These are phyloP conservation scores for Globisporangium uncinulatum DNA, from an alignment of 352 stramenopile species.

Conservation along the genomic window DNA sequence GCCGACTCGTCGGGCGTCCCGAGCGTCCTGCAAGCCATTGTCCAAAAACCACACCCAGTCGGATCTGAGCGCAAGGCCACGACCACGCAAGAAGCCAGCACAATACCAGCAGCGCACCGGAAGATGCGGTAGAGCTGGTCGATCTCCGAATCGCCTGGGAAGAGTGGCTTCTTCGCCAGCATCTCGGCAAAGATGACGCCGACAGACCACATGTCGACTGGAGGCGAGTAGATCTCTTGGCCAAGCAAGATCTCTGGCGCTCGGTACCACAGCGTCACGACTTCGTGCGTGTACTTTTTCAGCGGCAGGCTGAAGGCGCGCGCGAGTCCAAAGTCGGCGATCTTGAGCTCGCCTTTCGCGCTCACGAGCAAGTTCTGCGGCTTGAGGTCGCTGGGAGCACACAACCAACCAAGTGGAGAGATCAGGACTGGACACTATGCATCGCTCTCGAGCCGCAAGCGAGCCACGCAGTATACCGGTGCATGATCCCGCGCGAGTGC, in stretches of 20 bases:
- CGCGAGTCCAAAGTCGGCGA: conserved; percentile 98
- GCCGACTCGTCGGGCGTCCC: conserved; percentile 95
- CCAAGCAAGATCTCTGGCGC: conserved; percentile 98
- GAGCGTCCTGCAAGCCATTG: conserved; percentile 48
- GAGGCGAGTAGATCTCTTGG: conserved; percentile 82
- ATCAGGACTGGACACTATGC: not conserved
- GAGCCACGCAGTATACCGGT: conserved; percentile 41
- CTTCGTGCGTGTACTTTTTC: conserved; percentile 96
- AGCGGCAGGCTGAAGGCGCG: conserved; percentile 96
- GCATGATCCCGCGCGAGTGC: conserved; percentile 85
- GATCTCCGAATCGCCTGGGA: conserved; percentile 82
- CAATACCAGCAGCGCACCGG: conserved; percentile 18
- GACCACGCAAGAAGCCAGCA: not conserved
- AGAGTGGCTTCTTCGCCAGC: conserved; percentile 76
- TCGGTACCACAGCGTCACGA: conserved; percentile 99
- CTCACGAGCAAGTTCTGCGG: conserved; percentile 97
- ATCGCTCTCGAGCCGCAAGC: not conserved
- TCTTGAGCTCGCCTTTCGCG: conserved; percentile 92
- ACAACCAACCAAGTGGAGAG: not conserved
- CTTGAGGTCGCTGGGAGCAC: conserved; percentile 91
- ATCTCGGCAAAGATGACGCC: conserved; percentile 85
- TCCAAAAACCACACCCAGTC: no score
- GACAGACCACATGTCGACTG: conserved; percentile 87
- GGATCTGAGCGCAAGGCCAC: not conserved
- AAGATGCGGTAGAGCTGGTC: conserved; percentile 89